phyloP scores from a whole-genome alignment of 768 basidiomycete genomes.

The Russula earlei region DNA sequence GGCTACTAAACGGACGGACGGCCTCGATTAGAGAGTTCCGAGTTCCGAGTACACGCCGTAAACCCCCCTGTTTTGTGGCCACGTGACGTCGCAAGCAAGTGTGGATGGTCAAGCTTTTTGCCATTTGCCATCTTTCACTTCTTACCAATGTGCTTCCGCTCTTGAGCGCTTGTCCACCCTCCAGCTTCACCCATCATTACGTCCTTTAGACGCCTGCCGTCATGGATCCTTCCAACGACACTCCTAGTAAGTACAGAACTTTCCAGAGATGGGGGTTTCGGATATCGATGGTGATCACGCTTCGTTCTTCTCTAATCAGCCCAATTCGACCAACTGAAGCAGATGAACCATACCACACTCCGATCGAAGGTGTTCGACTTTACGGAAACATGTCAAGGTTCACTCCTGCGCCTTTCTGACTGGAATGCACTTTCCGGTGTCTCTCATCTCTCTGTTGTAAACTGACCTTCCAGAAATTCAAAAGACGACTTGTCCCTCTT shows the following conservation, averaged over 20 bases:
- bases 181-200: not conserved
- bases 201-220: not conserved
- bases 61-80: not conserved
- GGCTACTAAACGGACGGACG: not conserved
- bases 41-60: constrained; percentile 6
- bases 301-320: not conserved
- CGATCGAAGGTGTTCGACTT: constrained; percentile 34
- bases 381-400: constrained; percentile 36
- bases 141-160: not conserved
- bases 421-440: constrained; percentile 31
- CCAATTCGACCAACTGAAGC: constrained; percentile 29
- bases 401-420: constrained; percentile 49
- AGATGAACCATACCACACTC: constrained; percentile 39
- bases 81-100: no score
- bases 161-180: not conserved
- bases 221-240: not conserved
- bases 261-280: not conserved
- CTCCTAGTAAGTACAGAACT: not conserved
- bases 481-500: not conserved
- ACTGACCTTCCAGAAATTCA: constrained; percentile 29
- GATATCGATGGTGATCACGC: constrained; percentile 2
- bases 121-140: not conserved
- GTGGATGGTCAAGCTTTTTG: constrained; percentile 8
- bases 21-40: not conserved
- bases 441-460: constrained; percentile 49